phyloP scores from a whole-genome alignment of 2,329 filamentous ascomycete genomes.

The Biscogniauxia sp. region DNA sequence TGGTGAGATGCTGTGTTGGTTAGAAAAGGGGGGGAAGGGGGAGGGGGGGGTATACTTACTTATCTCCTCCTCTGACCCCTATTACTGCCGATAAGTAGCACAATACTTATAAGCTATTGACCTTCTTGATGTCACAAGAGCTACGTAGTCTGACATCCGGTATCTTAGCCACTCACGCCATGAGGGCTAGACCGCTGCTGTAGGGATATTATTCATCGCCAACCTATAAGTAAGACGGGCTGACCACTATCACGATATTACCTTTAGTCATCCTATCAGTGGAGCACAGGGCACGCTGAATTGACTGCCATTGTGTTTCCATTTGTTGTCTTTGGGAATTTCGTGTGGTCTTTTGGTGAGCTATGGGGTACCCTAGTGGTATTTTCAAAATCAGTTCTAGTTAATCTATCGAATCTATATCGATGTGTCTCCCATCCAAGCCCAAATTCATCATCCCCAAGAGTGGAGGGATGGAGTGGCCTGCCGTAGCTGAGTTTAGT shows the following conservation, averaged over 20 bases:
- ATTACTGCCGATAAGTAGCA: not conserved
- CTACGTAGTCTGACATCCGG: not conserved
- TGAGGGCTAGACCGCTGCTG: not conserved
- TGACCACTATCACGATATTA: not conserved
- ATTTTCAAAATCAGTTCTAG: not conserved
- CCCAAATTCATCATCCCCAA: not conserved
- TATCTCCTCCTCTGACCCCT: not conserved
- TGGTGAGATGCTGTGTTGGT: not conserved
- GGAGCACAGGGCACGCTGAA: not conserved
- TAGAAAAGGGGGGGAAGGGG: not conserved
- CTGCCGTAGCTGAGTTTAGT: not conserved
- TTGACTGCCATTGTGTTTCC: not conserved
- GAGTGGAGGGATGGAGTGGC: not conserved
- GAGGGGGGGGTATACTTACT: not conserved
- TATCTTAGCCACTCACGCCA: not conserved
- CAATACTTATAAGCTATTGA: not conserved
- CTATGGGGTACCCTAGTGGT: not conserved
- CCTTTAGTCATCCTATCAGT: too few relatives aligned
- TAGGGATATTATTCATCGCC: not conserved
- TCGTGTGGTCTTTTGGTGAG: not conserved
- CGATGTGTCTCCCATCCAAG: not conserved
- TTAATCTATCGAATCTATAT: not conserved
- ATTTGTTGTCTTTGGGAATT: not conserved
- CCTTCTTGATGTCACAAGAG: not conserved
- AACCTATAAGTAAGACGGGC: not conserved